phyloP scores from a whole-genome alignment of 2,329 filamentous ascomycete genomes.

The Trichoderma cornu-damae region DNA sequence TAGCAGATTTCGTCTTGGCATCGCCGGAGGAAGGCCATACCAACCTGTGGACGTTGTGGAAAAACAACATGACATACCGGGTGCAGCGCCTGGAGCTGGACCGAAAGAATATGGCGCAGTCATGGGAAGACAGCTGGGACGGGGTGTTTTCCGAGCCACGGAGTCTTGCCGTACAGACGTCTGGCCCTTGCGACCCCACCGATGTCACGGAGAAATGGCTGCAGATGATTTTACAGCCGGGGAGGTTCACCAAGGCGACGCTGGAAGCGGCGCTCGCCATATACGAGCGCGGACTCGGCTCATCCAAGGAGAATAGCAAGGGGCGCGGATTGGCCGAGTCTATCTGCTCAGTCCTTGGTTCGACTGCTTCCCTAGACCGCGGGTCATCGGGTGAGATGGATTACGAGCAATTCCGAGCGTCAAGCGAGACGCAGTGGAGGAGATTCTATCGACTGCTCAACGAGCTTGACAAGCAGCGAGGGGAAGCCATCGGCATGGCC shows the following conservation, averaged over 20 bases:
- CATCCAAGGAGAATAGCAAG: constrained; percentile 35
- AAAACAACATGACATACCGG: constrained; percentile 74
- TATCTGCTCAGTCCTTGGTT: constrained; percentile 66
- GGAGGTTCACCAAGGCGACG: constrained; percentile 71
- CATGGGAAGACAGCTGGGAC: constrained; percentile 67
- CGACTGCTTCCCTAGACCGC: constrained; percentile 61
- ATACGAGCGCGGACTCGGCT: constrained; percentile 61
- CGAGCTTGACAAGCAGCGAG: constrained; percentile 79
- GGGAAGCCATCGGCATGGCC: constrained; percentile 72
- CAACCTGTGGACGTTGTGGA: constrained; percentile 74
- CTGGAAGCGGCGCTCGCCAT: constrained; percentile 79
- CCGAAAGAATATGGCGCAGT: constrained; percentile 54
- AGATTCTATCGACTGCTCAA: constrained; percentile 80
- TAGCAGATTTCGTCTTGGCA: constrained; percentile 68
- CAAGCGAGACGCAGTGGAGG: constrained; percentile 80
- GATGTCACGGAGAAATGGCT: constrained; percentile 83
- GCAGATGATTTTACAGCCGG: constrained; percentile 74
- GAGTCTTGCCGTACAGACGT: constrained; percentile 48
- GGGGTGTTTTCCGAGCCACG: constrained; percentile 59
- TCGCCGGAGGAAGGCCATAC: constrained; percentile 49
- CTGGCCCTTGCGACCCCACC: constrained; percentile 59
- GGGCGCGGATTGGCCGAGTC: constrained; percentile 65
- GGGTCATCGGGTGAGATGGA: constrained; percentile 62
- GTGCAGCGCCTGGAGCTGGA: constrained; percentile 70
- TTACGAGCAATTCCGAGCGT: constrained; percentile 66